phyloP scores from a whole-genome alignment of 345 rosid genomes.

The Trapa bicornis region DNA sequence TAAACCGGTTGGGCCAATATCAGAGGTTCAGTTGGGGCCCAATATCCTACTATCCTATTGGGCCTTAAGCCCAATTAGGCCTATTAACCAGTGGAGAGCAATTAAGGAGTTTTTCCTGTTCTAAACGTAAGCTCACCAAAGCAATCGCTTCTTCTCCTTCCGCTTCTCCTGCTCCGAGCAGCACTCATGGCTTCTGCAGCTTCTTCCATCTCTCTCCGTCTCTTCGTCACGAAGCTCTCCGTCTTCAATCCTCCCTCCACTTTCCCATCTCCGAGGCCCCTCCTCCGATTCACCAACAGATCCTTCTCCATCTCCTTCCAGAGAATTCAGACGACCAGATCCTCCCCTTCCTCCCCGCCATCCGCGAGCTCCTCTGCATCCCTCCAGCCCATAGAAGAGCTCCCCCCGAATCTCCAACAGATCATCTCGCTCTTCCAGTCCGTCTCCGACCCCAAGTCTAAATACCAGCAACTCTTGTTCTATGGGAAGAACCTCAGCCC shows the following conservation, averaged over 20 bases:
- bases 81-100: too few species aligned
- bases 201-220: slow-evolving; percentile 24
- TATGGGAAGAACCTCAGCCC: slow-evolving; percentile 67
- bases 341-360: slow-evolving; percentile 12
- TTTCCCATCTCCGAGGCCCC: neutral
- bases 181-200: neutral
- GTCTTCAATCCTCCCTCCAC: neutral
- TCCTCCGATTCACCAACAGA: neutral
- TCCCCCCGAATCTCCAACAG: slow-evolving; percentile 82
- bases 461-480: slow-evolving; percentile 78
- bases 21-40: too few species aligned
- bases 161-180: too few species aligned
- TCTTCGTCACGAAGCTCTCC: slow-evolving; percentile 28
- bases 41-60: too few species aligned
- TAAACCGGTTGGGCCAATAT: too few species aligned
- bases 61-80: too few species aligned
- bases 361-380: slow-evolving; percentile 28
- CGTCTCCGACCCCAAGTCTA: slow-evolving; percentile 57
- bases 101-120: too few species aligned
- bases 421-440: slow-evolving; percentile 76
- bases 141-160: too few species aligned
- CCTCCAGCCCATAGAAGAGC: slow-evolving; percentile 61
- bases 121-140: too few species aligned
- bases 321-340: slow-evolving; percentile 19
- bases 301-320: slow-evolving; percentile 9